Percentiles rank a stretch among this genome's conserved stretches.
Conservation (phyloP, 148 eudicot species). For the Limonium bicolor region DNA sequence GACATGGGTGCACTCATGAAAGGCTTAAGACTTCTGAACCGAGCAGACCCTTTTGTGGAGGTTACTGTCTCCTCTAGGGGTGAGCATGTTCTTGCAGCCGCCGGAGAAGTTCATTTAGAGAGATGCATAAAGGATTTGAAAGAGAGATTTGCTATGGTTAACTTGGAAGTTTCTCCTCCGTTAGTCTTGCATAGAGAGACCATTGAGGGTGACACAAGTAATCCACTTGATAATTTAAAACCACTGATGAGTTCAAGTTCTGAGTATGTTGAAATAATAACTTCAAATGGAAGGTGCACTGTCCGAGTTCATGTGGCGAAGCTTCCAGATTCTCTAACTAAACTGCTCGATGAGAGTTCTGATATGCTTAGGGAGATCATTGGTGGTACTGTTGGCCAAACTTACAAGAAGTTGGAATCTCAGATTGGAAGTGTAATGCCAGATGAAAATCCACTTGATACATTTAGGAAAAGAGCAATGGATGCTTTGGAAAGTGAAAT, state of each 20-base stretch:
- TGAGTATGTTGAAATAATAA: constrained; percentile 55
- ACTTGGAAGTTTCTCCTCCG: constrained; percentile 81
- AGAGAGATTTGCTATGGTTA: constrained; percentile 85
- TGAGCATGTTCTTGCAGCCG: constrained; percentile 92
- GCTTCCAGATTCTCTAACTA: constrained; percentile 66
- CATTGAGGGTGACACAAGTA: constrained; percentile 56
- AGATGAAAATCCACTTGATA: constrained; percentile 58
- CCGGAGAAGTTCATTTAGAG: constrained; percentile 96
- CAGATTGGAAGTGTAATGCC: constrained; percentile 31
- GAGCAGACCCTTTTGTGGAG: constrained; percentile 95
- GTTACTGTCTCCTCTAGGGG: constrained; percentile 83
- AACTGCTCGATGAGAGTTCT: constrained; percentile 73
- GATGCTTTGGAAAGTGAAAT: constrained; percentile 60
- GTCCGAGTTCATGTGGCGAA: constrained; percentile 69
- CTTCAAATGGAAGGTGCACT: constrained; percentile 86
- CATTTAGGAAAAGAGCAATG: constrained; percentile 48
- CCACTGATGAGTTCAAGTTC: constrained; percentile 26
- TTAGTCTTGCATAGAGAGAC: constrained; percentile 83
- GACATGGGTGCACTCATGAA: constrained; percentile 89
- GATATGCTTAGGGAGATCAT: constrained; percentile 55
- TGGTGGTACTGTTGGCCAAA: constrained; percentile 54
- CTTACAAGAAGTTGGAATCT: constrained; percentile 42
- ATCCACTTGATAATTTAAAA: constrained; percentile 52
- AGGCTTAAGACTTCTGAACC: constrained; percentile 74
- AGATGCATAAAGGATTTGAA: constrained; percentile 84